Percentiles rank a stretch among this genome's conserved stretches.
Conservation (phyloP, 148 eudicot species). For the Spergularia bocconei region DNA sequence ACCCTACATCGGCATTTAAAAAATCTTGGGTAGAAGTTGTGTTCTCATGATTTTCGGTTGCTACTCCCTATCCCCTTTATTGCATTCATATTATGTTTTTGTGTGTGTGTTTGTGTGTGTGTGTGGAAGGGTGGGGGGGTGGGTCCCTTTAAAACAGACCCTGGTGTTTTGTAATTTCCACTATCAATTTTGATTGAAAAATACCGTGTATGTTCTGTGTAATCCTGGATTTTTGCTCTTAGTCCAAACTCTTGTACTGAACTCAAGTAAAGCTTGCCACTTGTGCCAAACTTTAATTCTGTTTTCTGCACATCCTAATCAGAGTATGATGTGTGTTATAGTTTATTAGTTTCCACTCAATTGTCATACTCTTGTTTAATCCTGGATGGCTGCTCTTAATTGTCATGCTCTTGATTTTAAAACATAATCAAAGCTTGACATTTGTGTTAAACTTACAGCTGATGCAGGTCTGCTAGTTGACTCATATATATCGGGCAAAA, state of each 20-base stretch:
- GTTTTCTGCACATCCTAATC: no score
- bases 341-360: not conserved
- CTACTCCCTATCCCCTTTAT: not conserved
- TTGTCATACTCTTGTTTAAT: not conserved
- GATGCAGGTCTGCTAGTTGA: conserved; percentile 83
- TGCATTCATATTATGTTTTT: no score
- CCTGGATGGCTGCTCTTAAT: not conserved
- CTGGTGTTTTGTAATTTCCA: not conserved
- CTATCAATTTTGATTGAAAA: not conserved
- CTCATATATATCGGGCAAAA: conserved; percentile 84
- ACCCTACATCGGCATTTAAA: no score
- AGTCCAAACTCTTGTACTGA: conserved; percentile 2
- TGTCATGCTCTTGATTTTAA: not conserved
- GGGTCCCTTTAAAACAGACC: not conserved
- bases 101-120: not conserved
- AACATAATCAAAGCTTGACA: not conserved
- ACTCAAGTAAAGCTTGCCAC: not conserved
- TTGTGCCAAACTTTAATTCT: conserved; percentile 5
- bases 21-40: no score
- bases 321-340: no score
- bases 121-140: not conserved
- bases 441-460: conserved; percentile 40
- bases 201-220: not conserved
- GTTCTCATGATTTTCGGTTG: no score
- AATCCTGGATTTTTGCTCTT: not conserved